A percentile compares a stretch with the other conserved stretches of the same genome.
phyloP scores from a whole-genome alignment of 2,329 filamentous ascomycete genomes.

The Parascedosporium putredinis region DNA sequence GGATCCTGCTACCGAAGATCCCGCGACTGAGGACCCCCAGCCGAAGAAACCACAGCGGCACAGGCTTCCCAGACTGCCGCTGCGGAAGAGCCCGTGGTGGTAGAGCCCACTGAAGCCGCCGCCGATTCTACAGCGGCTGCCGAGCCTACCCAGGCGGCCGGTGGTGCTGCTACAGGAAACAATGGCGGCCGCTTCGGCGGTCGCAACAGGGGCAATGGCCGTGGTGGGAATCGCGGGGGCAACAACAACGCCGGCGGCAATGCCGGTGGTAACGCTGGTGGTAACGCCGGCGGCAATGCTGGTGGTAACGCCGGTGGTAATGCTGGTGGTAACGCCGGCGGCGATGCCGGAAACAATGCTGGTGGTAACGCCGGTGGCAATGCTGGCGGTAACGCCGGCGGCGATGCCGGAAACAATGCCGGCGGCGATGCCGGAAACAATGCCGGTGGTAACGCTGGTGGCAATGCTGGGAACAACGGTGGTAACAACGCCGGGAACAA shows the following conservation, averaged over 20 bases:
- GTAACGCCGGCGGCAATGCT: constrained; percentile 12
- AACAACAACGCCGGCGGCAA: constrained; percentile 10
- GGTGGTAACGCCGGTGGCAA: no score
- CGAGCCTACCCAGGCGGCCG: neutral
- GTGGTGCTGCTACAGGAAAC: neutral
- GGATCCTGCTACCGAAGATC: no score
- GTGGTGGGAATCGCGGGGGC: constrained; percentile 11
- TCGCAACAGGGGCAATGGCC: constrained; percentile 11
- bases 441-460: constrained; percentile 12
- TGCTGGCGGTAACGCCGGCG: neutral
- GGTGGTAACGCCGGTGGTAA: constrained; percentile 2
- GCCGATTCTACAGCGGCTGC: no score
- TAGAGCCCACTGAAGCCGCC: no score
- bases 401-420: constrained; percentile 15
- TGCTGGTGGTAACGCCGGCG: constrained; percentile 12
- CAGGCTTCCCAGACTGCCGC: no score
- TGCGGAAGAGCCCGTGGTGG: no score
- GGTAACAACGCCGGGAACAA: constrained; percentile 13
- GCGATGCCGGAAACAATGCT: constrained; percentile 14
- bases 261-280: constrained; percentile 13
- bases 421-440: constrained; percentile 15
- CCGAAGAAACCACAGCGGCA: no score
- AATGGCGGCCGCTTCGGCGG: neutral
- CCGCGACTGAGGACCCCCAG: no score
- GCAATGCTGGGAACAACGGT: constrained; percentile 12